Evolutionary conservation across 106 monocot species (phyloP).

Genomic region (Platanthera guangdongensis): DNA sequence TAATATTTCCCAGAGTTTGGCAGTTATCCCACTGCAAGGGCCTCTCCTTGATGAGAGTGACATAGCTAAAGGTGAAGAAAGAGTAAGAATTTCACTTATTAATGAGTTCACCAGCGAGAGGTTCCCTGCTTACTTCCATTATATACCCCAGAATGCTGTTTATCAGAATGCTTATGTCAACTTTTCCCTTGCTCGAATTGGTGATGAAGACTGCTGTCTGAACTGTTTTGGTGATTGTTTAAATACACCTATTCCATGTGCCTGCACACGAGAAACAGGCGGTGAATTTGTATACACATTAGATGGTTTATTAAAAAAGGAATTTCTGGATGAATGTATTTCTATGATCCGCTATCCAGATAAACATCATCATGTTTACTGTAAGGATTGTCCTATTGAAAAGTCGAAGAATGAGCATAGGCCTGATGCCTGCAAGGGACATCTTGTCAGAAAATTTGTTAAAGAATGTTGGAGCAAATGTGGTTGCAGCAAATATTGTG

Average conservation of each 20-base stretch:
- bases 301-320: slow-evolving; percentile 50
- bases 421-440: slow-evolving; percentile 71
- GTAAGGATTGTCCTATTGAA: slow-evolving; percentile 75
- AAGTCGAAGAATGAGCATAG: slow-evolving; percentile 46
- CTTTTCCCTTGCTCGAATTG: slow-evolving; percentile 83
- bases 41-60: slow-evolving; percentile 64
- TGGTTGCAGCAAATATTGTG: slow-evolving; percentile 74
- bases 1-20: slow-evolving; percentile 15
- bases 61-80: slow-evolving; percentile 81
- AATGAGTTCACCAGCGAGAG: slow-evolving; percentile 42
- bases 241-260: slow-evolving; percentile 52
- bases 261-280: slow-evolving; percentile 79
- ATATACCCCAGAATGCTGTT: slow-evolving; percentile 59
- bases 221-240: slow-evolving; percentile 79
- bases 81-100: slow-evolving; percentile 49
- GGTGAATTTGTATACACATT: slow-evolving; percentile 77
- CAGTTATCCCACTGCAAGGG: slow-evolving; percentile 16
- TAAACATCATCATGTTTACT: slow-evolving; percentile 43
- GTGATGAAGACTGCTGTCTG: slow-evolving; percentile 77
- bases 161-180: slow-evolving; percentile 78
- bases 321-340: slow-evolving; percentile 65
- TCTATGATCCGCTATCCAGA: slow-evolving; percentile 32
- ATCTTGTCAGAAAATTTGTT: slow-evolving; percentile 62
- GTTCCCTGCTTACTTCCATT: slow-evolving; percentile 53
- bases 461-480: slow-evolving; percentile 98